Evolutionary conservation across 106 monocot genomes (phyloP), one percentile per base, ranked within the genome.

Genomic region (Xerophyta viscosa): DNA sequence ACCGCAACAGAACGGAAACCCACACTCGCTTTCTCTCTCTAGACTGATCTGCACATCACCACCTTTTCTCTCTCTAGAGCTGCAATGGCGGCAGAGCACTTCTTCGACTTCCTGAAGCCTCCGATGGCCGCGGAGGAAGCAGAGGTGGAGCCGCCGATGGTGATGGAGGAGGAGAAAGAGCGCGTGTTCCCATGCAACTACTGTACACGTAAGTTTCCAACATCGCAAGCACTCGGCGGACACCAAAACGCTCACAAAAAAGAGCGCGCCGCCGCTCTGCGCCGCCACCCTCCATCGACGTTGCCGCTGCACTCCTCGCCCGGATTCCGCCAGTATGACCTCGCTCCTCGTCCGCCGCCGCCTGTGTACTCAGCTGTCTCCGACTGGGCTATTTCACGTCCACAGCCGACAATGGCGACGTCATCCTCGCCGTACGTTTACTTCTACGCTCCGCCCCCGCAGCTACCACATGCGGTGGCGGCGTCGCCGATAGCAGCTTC

Each of bases 231-330:
- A 2, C 72, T 82, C 60, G 82, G 82, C 24, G 82, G 82, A 3
- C 82, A 82, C 56, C 82, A 82, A 68, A 82, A 77, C 64, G 77
- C 82, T 10, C 82, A 77, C 56, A 82, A 82, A 72, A 72, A 68
- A 46, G 82, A 82, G 52, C 74, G 74, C 9, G 67, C 67, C 26
- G 66, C 62, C 52, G 60, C 6, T 4, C 17, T 43, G 25, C 62
- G n/a, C n/a, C 9, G 67, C 67, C 26, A 62, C 62, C 52, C 54
- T 5, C 3, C 17, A 46, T 9, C 64, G 47, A 2, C 52, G 49
- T 26, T 23, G 36, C 56, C 0, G 31, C 30, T 17, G 19, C 53
- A 17, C 10, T 39, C 48, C 41, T 54, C 37, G 41, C 25, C 4
- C 41, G 50, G 27, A 9, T 51, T 15, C 49, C 49, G 11, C 23